Evolutionary conservation across 306 rosid species (phyloP), one percentile per base, ranked within the genome.

Genomic region (Cucurbita argyrosperma): DNA sequence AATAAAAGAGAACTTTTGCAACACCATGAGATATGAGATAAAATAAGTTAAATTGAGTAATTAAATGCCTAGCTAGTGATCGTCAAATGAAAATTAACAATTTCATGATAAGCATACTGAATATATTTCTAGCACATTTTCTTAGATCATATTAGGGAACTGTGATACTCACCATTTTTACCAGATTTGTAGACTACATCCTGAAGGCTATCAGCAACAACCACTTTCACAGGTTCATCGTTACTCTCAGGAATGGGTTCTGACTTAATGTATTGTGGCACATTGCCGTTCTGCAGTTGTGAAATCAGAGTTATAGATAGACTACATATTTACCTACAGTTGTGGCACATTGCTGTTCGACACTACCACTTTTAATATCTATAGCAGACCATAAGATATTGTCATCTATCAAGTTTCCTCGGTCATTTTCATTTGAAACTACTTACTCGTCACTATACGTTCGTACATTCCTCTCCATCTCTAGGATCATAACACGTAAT

Each of bases 221-320:
- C 89, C 46, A 95, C 96, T 85, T 88, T 95, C 72, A 95, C 95
- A 67, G 97, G 96, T 73, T 89, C 99, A 57, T 89, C 67, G 79
- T 87, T 95, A 45, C 75, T 53, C 79, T 88, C 97, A 2, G 99
- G 96, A 77, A 91, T 82, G 58, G 99, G 91, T 76, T 88, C 96
- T 47, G 99, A 91, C 77, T 85, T 91, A 62, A 80, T 63, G 75
- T 18, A 88, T 74, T 88, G 90, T 15, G 76, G 74, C 75, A 95
- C 67, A 2, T 80, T 84, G 68, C 97, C 97, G 15, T 85, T 92
- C 99, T 95, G 89, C 82, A 79, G 74, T 62, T 16, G 52, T 15
- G 45, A 50, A 39, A 73, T 57, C 71, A 18, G 79, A 43, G 80
- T 69, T 0, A 21, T 21, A 21, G 23, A 21, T 21, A 21, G 73